Conservation (phyloP, 208 protist species). For the Naegleria lovaniensis region DNA sequence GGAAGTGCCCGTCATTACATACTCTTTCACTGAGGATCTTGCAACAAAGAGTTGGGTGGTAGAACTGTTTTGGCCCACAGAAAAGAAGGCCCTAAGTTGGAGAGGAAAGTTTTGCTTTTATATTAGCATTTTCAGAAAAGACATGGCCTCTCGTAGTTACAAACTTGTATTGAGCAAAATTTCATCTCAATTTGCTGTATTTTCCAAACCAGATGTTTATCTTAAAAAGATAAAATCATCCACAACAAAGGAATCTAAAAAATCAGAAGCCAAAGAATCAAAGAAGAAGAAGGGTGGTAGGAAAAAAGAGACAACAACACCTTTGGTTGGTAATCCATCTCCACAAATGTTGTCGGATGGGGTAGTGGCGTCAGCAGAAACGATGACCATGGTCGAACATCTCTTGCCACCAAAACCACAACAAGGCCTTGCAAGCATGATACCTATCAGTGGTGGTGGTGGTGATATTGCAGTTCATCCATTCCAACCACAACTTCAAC, state of each 20-base stretch:
- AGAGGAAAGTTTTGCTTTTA: constrained; percentile 25
- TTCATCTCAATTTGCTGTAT: constrained; percentile 3
- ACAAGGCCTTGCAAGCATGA: too few relatives aligned
- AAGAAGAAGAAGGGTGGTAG: too few relatives aligned
- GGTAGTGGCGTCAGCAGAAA: too few relatives aligned
- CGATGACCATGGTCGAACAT: too few relatives aligned
- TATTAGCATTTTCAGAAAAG: background rate
- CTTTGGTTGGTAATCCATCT: too few relatives aligned
- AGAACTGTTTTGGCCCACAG: constrained; percentile 3
- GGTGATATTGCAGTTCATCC: too few relatives aligned
- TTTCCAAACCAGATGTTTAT: constrained; percentile 25
- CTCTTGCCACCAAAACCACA: too few relatives aligned
- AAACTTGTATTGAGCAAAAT: constrained; percentile 8
- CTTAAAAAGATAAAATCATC: constrained; percentile 21
- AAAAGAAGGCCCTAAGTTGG: constrained; percentile 6
- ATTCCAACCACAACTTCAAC: too few relatives aligned
- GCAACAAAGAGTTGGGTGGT: background rate
- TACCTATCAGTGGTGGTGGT: too few relatives aligned
- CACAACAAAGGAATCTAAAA: background rate
- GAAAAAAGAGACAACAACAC: too few relatives aligned
- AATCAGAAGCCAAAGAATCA: too few relatives aligned
- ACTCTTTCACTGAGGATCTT: constrained; percentile 6
- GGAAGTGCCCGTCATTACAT: background rate
- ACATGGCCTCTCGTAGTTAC: background rate
- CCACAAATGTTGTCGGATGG: too few relatives aligned